A percentile compares a stretch with the other conserved stretches of the same genome.
Conservation (phyloP, 2,329 filamentous ascomycete species). For the Colletotrichum sp. region DNA sequence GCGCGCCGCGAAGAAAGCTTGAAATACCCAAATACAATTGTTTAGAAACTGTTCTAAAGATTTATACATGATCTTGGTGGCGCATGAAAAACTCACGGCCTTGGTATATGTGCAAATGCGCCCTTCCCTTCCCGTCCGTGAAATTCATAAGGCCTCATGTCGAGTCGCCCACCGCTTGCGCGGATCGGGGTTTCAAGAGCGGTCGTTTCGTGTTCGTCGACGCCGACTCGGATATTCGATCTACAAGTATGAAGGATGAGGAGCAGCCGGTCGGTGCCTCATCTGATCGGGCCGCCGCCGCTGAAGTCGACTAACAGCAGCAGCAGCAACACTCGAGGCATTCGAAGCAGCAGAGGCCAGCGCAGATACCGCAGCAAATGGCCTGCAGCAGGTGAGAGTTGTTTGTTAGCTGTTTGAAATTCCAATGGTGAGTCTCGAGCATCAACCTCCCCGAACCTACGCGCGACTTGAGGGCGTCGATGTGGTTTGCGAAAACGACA, state of each 20-base stretch:
- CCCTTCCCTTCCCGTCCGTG: neutral
- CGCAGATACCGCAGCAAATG: conserved; percentile 45
- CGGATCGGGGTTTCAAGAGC: neutral
- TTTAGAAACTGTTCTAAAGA: neutral
- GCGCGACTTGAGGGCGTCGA: neutral
- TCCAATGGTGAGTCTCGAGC: neutral
- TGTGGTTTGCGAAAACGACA: neutral
- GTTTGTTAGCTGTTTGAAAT: neutral
- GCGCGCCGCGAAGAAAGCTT: neutral
- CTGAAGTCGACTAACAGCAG: neutral
- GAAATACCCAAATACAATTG: neutral
- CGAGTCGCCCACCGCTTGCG: neutral
- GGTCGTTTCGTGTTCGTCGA: neutral
- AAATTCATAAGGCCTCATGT: neutral
- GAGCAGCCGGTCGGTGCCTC: neutral
- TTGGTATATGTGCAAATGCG: conserved; percentile 14
- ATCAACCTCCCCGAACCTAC: neutral
- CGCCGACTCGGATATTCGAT: neutral
- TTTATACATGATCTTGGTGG: neutral
- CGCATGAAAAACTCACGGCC: neutral
- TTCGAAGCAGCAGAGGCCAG: conserved; percentile 45
- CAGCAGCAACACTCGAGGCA: conserved; percentile 36
- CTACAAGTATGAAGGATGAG: neutral
- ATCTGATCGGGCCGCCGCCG: neutral
- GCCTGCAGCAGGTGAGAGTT: conserved; percentile 29